A percentile compares a stretch with the other conserved stretches of the same genome.
Evolutionary conservation across 2,329 filamentous ascomycete genomes (phyloP).

Genomic region (Nigrospora oryzae): DNA sequence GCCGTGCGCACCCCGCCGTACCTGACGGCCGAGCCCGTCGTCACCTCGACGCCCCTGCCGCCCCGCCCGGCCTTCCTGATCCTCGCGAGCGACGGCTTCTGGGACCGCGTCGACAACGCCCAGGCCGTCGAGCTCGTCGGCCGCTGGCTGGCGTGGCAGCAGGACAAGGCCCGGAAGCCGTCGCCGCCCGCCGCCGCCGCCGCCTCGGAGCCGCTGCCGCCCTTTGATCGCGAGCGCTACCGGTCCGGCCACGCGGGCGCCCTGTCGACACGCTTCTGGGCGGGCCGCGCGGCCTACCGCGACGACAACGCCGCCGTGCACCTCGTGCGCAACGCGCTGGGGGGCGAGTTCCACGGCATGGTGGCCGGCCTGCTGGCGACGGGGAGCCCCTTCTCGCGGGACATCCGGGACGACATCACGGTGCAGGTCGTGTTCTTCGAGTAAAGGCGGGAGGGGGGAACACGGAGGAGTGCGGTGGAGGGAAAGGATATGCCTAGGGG

Average conservation of each 20-base stretch:
- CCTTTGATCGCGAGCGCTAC: slow-evolving; percentile 5
- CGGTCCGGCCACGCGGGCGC: neutral
- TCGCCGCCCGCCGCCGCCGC: too few relatives aligned
- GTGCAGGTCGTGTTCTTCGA: slow-evolving; percentile 76
- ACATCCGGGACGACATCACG: slow-evolving; percentile 64
- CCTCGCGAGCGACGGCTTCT: slow-evolving; percentile 59
- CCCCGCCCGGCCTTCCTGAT: slow-evolving; percentile 49
- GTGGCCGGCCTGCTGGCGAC: slow-evolving; percentile 62
- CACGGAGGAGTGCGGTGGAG: too few relatives aligned
- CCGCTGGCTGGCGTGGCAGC: slow-evolving; percentile 33
- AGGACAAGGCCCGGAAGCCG: slow-evolving; percentile 1
- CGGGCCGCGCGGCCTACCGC: slow-evolving; percentile 61
- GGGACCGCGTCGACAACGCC: slow-evolving; percentile 49
- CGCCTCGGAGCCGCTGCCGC: neutral
- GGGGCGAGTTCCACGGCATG: slow-evolving; percentile 63
- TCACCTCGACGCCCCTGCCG: slow-evolving; percentile 38
- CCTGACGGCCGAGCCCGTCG: slow-evolving; percentile 57
- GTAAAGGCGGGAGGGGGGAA: neutral
- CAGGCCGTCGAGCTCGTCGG: slow-evolving; percentile 50
- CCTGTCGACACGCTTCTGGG: slow-evolving; percentile 9
- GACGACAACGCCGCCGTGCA: slow-evolving; percentile 75
- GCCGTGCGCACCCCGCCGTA: slow-evolving; percentile 45
- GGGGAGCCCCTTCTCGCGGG: slow-evolving; percentile 58
- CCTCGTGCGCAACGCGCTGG: slow-evolving; percentile 67
- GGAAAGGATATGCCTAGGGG: too few relatives aligned